These are phyloP conservation scores for Schrenkiella parvula DNA, from an alignment of 345 rosid genomes.

Conservation along the genomic window DNA sequence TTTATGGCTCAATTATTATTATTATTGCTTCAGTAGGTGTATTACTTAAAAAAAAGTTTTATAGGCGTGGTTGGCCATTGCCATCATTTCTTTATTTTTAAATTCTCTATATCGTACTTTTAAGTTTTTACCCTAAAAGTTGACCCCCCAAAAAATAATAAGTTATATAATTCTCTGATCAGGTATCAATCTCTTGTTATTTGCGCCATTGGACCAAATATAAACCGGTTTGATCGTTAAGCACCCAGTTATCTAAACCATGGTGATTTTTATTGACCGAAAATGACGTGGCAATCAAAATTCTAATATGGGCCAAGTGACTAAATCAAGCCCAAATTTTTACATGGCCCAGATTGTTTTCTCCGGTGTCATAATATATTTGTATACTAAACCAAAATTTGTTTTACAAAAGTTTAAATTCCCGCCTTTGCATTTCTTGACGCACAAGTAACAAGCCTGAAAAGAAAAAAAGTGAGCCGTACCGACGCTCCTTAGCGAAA, in stretches of 20 bases:
- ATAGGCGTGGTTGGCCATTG: constrained; percentile 25
- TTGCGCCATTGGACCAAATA: not conserved
- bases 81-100: constrained; percentile 7
- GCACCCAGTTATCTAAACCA: not conserved
- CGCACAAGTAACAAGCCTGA: not conserved
- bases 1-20: not conserved
- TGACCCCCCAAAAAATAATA: not conserved
- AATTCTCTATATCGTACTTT: not conserved
- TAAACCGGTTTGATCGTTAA: not conserved
- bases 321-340: not conserved
- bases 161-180: not conserved
- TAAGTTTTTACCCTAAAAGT: not conserved
- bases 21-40: constrained; percentile 1
- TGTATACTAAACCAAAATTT: not conserved
- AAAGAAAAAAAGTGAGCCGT: not conserved
- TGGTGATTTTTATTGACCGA: not conserved
- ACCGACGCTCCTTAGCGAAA: not conserved
- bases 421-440: constrained; percentile 2
- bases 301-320: not conserved
- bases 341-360: not conserved
- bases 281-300: constrained; percentile 6
- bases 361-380: not conserved
- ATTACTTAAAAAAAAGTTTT: not conserved
- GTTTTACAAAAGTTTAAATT: not conserved
- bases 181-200: constrained; percentile 8